Evolutionary conservation across 2,329 filamentous ascomycete genomes (phyloP), one percentile per base, ranked within the genome.

Genomic region (Arthrobotrys conoides): DNA sequence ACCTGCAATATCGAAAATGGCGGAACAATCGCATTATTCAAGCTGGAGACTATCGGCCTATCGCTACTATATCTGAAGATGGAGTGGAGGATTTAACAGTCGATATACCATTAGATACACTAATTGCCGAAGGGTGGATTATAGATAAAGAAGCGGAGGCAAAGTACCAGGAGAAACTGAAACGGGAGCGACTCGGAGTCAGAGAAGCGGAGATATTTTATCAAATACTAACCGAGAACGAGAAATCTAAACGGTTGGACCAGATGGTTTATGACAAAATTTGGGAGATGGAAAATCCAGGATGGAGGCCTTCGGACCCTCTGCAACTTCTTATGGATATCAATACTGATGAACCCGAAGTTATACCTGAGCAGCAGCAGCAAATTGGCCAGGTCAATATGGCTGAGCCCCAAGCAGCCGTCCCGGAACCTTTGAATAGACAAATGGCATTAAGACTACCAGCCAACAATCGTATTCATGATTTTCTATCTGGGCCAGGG

Each of bases 21-120:
- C n/a, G n/a, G n/a, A n/a, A n/a, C n/a, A n/a, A n/a, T n/a, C n/a
- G n/a, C 18, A 49, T 76, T 4, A 30, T 18, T 16, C 20, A 27
- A 4, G 65, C 71, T 1, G 44, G 63, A 22, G 71, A 76, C 24
- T 76, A 76, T 27, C 67, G 65, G 20, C 61, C 36, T n/a, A 18
- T 76, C 18, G 55, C 65, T 18, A 22, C 16, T 3, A 10, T 30
- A 57, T 18, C 41, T n/a, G 12, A 20, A 30, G 3, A 38, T 14
- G 53, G 53, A 5, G 27, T 20, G 3, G 53, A 18, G 8, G n/a
- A n/a, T 68, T 51, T 22, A 33, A 16, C n/a, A n/a, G 22, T 12
- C 22, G 33, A 9, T 20, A 18, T 27, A 22, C 46, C 53, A 5
- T 9, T 36, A 3, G 30, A 57, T 27, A 20, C 49, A 10, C 18